Evolutionary conservation across 2,329 filamentous ascomycete genomes (phyloP).

Genomic region (Verticillium nonalfalfae): DNA sequence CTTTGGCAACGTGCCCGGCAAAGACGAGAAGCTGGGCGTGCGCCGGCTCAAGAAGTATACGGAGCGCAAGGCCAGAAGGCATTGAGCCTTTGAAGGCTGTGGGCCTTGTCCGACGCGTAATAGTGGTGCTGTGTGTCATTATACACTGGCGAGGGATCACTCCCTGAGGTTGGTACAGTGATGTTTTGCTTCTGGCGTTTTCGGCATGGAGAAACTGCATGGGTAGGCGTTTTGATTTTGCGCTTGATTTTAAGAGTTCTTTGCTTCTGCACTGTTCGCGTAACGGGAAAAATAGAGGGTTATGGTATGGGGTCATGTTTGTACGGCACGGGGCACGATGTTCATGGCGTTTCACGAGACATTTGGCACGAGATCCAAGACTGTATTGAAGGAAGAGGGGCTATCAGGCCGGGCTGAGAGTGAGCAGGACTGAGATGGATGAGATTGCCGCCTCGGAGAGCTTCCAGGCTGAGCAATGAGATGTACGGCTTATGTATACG

Average conservation of each 20-base stretch:
- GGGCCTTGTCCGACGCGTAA: neutral
- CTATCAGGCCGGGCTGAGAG: neutral
- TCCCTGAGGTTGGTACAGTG: neutral
- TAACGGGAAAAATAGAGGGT: neutral
- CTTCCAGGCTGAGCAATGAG: neutral
- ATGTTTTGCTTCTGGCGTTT: neutral
- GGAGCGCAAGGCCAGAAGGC: slow-evolving; percentile 18
- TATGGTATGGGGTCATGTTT: neutral
- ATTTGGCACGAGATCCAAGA: neutral
- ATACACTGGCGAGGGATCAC: neutral
- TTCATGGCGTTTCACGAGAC: neutral
- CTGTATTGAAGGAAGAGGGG: neutral
- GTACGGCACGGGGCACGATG: neutral
- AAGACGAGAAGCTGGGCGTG: slow-evolving; percentile 35
- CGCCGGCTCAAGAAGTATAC: slow-evolving; percentile 38
- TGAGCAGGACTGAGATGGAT: neutral
- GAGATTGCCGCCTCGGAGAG: neutral
- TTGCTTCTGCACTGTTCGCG: neutral
- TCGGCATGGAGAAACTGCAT: neutral
- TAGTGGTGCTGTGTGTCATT: neutral
- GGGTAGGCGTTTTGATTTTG: neutral
- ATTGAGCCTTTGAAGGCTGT: neutral
- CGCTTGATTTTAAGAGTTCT: neutral
- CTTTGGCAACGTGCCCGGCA: slow-evolving; percentile 34
- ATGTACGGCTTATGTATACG: neutral